Base-by-base conservation (phyloP, 176 grass and related monocot genomes). In the Lolium multiflorum region DNA sequence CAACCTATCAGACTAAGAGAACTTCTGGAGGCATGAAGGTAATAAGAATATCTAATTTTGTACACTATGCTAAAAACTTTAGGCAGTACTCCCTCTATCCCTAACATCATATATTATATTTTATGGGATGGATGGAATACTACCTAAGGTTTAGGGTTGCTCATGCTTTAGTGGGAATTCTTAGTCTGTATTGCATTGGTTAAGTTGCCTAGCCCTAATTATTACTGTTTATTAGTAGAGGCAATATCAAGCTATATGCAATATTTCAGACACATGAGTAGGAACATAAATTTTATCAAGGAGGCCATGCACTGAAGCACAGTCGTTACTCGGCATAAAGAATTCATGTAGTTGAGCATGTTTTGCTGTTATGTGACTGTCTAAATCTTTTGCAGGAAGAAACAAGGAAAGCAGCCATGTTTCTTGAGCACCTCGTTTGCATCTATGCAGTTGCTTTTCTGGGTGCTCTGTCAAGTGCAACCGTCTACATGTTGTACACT, bases 391-490 rank as follows among this genome's bases (percentile, higher is more conserved):
- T 81, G 76, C 81, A 92, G 91, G 84, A 87, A 75, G 77, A 86
- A 87, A 28, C 69, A 59, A 71, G 54, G 20, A 90, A 56, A 79
- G 13, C 63, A 75, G 25, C 6, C 74, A 73, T 81, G 69, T 39
- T 76, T 72, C 46, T 94, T 41, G 80, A 88, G 82, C 92, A 94
- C 59, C 65, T 92, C 21, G 26, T 92, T 77, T 87, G 87, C 60
- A 94, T 94, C 44, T 94, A 92, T 89, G 84, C 87, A 41, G 77
- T 91, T 56, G 89, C 87, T 44, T 85, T 89, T 69, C 68, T 94
- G 22, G 83, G 87, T 73, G 83, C 89, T 79, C 51, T 94, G 11
- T 94, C 89, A 52, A 71, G 87, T 81, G 92, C 78, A 74, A 83
- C 73, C 22, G 62, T 94, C 44, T 91, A 90, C 80, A 81, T 76